Base-by-base conservation (phyloP, 169 alveolate genomes). In the Plasmodium ovale region DNA sequence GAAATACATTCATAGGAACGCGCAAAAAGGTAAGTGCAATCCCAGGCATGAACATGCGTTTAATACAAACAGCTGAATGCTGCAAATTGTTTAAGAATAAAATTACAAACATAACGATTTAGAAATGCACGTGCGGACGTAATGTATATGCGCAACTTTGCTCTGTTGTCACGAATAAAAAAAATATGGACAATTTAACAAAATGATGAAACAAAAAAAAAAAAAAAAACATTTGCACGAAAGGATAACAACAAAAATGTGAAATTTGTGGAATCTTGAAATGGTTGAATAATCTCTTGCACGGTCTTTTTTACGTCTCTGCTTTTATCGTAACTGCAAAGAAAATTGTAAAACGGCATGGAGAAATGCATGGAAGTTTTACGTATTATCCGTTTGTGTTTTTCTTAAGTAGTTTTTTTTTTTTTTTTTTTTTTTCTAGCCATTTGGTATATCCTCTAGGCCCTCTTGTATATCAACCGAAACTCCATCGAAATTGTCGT, bases 391-490 rank as follows among this genome's bases (percentile, higher is more conserved):
- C 3, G 14, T 19, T 54, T 21, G 21, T 47, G 5, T 7, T 16
- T 44, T 21, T 9, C n/a, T n/a, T n/a, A 19, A 51, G 9, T 29
- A 21, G n/a, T 27, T 31, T 39, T 62, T 37, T 19, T 27, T 3
- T 67, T 35, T 37, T 42, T 33, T 74, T 65, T 39, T 60, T 59
- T 39, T 37, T 51, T 21, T 68, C 68, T 25, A 39, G 42, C 90
- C 90, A 59, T 82, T 51, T 35, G 90, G 79, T 23, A 82, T 31
- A 67, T 82, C 71, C 49, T 82, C 84, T 0, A 82, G 90, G 65
- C 44, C 33, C 62, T 82, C 64, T 31, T 65, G 16, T 82, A 82
- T 82, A 60, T 82, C 58, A 65, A 82, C 51, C 53, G 90, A 49
- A 64, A 82, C 47, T 9, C 69, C 90, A 44, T 82, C 82, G 39